Base-by-base conservation (phyloP, 345 rosid species). In the Rhizophora apiculata region DNA sequence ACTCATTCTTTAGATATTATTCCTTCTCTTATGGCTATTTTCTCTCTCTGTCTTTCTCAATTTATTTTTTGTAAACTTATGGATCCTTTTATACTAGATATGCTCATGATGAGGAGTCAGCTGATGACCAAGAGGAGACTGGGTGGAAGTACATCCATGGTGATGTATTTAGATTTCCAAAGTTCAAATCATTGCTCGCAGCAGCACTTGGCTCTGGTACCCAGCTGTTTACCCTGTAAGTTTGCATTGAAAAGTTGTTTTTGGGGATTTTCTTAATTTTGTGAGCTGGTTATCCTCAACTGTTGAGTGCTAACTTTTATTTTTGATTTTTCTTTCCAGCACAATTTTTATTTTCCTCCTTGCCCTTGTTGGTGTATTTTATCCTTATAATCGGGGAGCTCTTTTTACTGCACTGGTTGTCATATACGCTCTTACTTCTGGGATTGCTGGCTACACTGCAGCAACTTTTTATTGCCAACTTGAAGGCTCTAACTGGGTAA, bases 71-170 rank as follows among this genome's bases (percentile, higher is more conserved):
- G 4, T 51, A 31, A 62, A 48, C 46, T 51, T 29, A 6, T 60
- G 0, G 57, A 54, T 54, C 51, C 51, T 54, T 54, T 64, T 53
- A 0, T 31, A 21, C 37, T 69, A 88, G 96, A 81, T 90, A 88
- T 77, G 88, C 92, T 19, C 94, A 83, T 74, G 96, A 92, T 73
- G 96, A 89, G 81, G 92, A 88, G 80, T 84, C 94, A n/a, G 91
- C 86, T 77, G 92, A 89, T 80, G 91, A 86, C 74, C 93, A 86
- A 71, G 96, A 92, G 62, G 96, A 92, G 80, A 89, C 86, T 51
- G 97, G 97, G 71, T 92, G 97, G 97, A 92, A 92, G 72, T 88
- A 90, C 83, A 86, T 92, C 68, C 91, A 82, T 43, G 91, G 94
- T 4, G 97, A 92, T 71, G 96, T 92, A 32, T 92, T 92, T 71